A percentile compares a stretch with the other conserved stretches of the same genome.
These are phyloP conservation scores for Staphylotrichum tortipilum DNA, from an alignment of 495 filamentous ascomycete species.

Conservation along the genomic window DNA sequence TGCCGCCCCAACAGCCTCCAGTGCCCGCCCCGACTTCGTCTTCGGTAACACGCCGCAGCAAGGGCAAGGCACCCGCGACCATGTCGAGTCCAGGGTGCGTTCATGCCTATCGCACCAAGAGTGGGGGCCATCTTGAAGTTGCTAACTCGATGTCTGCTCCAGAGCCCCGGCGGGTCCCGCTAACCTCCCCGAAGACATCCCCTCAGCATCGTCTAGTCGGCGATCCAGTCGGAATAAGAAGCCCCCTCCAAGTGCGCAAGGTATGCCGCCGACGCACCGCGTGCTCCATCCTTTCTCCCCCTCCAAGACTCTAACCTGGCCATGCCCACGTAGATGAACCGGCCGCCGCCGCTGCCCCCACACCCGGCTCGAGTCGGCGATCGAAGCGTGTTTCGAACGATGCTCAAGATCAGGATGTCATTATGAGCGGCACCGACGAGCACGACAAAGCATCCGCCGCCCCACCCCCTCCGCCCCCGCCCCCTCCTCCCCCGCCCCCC, in stretches of 20 bases:
- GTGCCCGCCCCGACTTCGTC: conserved; percentile 17
- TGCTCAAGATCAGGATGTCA: conserved; percentile 41
- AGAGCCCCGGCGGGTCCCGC: conserved; percentile 31
- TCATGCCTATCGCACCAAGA: neutral
- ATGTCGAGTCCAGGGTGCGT: conserved; percentile 82
- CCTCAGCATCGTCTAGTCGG: conserved; percentile 51
- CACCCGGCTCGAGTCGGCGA: conserved; percentile 38
- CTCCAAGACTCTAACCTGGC: conserved; percentile 10
- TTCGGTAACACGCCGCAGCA: conserved; percentile 45
- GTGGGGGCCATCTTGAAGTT: too few relatives aligned
- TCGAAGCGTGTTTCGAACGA: conserved; percentile 49
- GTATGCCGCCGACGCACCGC: conserved; percentile 7
- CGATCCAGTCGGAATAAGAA: conserved; percentile 62
- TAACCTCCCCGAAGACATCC: conserved; percentile 18
- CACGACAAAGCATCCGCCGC: conserved; percentile 46
- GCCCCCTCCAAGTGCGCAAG: conserved; percentile 32
- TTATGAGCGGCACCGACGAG: conserved; percentile 53
- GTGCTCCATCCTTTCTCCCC: neutral
- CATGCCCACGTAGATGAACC: conserved; percentile 12
- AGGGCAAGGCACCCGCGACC: conserved; percentile 53
- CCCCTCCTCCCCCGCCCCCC: conserved; percentile 32
- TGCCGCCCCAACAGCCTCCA: conserved; percentile 16
- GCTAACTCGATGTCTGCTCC: conserved; percentile 6
- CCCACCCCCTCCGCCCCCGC: conserved; percentile 31
- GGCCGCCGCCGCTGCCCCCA: conserved; percentile 17